A percentile compares a stretch with the other conserved stretches of the same genome.
These are phyloP conservation scores for Neopestalotiopsis rosae DNA, from an alignment of 2,329 filamentous ascomycete genomes.

Conservation along the genomic window DNA sequence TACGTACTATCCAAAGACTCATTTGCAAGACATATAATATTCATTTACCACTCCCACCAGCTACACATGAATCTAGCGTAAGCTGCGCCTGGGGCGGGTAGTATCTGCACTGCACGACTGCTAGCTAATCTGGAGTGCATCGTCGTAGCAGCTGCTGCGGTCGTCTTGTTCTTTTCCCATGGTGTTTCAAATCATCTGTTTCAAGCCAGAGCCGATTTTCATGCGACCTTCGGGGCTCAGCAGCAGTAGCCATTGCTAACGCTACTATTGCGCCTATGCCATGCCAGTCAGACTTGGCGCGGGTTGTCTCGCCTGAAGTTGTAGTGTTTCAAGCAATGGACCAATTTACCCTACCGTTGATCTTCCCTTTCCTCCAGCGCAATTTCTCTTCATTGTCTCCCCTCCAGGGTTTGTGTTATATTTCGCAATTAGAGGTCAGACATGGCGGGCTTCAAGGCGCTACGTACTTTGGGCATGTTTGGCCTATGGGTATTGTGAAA, in stretches of 20 bases:
- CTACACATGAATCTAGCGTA: neutral
- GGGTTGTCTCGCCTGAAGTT: constrained; percentile 6
- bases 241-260: neutral
- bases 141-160: neutral
- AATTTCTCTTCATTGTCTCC: neutral
- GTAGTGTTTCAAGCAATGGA: constrained; percentile 11
- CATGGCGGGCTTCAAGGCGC: neutral
- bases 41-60: no score
- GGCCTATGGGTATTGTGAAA: no score
- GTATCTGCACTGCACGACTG: neutral
- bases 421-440: constrained; percentile 2
- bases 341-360: constrained; percentile 7
- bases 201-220: constrained; percentile 7
- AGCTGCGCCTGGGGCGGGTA: neutral
- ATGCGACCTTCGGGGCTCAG: constrained; percentile 13
- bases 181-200: constrained; percentile 11
- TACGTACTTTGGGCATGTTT: no score
- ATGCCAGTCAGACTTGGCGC: constrained; percentile 3
- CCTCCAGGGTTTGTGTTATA: neutral
- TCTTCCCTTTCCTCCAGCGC: neutral
- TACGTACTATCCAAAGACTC: neutral
- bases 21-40: no score
- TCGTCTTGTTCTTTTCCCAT: neutral
- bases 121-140: neutral
- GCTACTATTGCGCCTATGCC: neutral